Conservation (phyloP, 164 flowering plant species). For the Annona cherimola region DNA sequence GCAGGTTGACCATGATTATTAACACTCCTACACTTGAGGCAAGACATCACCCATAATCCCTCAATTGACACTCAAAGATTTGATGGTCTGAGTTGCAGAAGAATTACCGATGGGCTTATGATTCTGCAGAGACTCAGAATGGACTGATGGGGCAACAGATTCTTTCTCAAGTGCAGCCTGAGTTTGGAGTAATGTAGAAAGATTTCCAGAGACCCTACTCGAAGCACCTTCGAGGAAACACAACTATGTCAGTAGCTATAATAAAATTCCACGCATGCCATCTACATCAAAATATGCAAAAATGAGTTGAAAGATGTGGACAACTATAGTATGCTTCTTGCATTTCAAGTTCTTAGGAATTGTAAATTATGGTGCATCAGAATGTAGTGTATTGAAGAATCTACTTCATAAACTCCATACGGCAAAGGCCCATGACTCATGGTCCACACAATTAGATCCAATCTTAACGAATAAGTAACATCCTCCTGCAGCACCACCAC, state of each 20-base stretch:
- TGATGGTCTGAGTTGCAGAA: neutral
- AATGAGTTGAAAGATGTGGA: too few relatives aligned
- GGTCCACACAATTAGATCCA: neutral
- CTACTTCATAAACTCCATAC: neutral
- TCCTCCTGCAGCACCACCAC: too few relatives aligned
- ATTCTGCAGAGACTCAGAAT: constrained; percentile 8
- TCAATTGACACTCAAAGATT: neutral
- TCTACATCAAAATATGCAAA: too few relatives aligned
- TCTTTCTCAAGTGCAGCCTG: constrained; percentile 1
- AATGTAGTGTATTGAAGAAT: neutral
- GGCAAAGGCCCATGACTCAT: neutral
- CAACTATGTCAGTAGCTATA: neutral
- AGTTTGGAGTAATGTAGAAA: constrained; percentile 4
- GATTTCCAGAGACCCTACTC: neutral
- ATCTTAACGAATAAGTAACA: neutral
- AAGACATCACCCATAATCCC: constrained; percentile 16
- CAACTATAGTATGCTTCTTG: too few relatives aligned
- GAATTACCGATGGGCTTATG: neutral
- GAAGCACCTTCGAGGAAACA: neutral
- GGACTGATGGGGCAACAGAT: neutral
- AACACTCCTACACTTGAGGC: too few relatives aligned
- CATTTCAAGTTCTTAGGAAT: too few relatives aligned
- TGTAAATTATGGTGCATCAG: neutral
- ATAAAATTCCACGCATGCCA: too few relatives aligned
- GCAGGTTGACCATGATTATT: too few relatives aligned